Percentiles rank a stretch among this genome's conserved stretches.
Conservation (phyloP, 2,329 filamentous ascomycete species). For the Neophaeococcomyces mojaviensis region DNA sequence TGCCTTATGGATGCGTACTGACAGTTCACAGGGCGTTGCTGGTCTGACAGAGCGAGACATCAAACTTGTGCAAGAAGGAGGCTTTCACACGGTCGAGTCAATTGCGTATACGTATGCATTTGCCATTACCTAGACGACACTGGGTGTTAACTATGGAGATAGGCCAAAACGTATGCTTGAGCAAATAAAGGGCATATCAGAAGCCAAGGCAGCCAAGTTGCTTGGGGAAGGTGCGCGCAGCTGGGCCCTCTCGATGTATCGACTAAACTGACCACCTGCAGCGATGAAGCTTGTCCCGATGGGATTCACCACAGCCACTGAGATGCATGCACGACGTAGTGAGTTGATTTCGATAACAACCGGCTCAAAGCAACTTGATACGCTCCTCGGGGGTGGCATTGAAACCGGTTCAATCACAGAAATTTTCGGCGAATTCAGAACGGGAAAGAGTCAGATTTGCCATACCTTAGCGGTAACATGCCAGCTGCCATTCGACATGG, state of each 20-base stretch:
- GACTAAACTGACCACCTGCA: conserved; percentile 30
- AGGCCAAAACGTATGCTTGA: conserved; percentile 69
- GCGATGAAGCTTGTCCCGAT: conserved; percentile 95
- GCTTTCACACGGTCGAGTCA: conserved; percentile 90
- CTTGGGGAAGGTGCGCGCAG: conserved; percentile 68
- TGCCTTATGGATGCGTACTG: conserved; percentile 17
- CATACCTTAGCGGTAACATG: conserved; percentile 98
- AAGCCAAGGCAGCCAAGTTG: conserved; percentile 90
- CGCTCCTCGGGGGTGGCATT: conserved; percentile 83
- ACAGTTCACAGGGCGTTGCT: conserved; percentile 61
- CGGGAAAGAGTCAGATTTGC: conserved; percentile 96
- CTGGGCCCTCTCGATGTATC: conserved; percentile 1
- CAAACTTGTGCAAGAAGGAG: conserved; percentile 82
- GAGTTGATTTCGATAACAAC: conserved; percentile 98
- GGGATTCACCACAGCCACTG: conserved; percentile 97
- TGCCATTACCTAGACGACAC: background rate
- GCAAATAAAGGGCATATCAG: conserved; percentile 95
- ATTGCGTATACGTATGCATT: conserved; percentile 76
- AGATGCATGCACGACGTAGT: conserved; percentile 95
- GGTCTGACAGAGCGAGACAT: conserved; percentile 94
- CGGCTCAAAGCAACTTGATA: conserved; percentile 94
- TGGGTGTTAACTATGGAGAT: conserved; percentile 4
- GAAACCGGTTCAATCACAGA: conserved; percentile 98
- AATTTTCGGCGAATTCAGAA: conserved; percentile 95
- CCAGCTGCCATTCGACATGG: conserved; percentile 97